Base-by-base conservation (phyloP, 78 protist species). In the Dictyostelium firmibasis region DNA sequence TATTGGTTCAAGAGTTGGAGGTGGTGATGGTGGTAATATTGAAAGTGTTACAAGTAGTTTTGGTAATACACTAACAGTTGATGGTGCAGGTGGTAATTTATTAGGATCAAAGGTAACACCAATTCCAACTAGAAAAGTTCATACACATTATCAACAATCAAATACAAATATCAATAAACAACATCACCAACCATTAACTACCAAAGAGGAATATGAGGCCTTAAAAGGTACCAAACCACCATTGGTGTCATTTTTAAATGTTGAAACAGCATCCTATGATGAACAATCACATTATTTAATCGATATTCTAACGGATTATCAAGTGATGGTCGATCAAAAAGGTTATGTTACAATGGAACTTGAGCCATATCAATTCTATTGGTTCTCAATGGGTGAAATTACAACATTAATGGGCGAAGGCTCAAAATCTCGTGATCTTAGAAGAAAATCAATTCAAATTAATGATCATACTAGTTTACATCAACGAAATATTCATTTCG, bases 311-410 rank as follows among this genome's bases (percentile, higher is more conserved):
- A 89, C 94, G 10, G 94, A 89, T 35, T 78, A 47, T 69, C 94
- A 89, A 27, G 53, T 72, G 5, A 89, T 89, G 64, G 72, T 89
- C 0, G 87, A 89, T 33, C 41, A 16, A 16, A 35, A 67, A 27
- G 94, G 94, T 50, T 53, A 3, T 44, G 87, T 89, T 4, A 75
- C 81, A 35, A 27, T 89, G 25, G 69, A 47, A 11, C 41, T 89
- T 7, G 94, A 89, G 20, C 94, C 94, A 13, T 89, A 89, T 25
- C 78, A 53, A 43, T 89, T 89, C 83, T 81, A 44, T 60, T 89
- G 94, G 94, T 89, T 81, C 87, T 81, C 87, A 16, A 89, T 89
- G 94, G 87, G 94, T 81, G 93, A 88, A 35, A 60, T 79, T 27
- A 88, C 79, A 10, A 88, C 93, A 6, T 78, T 88, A 14, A 57